Base-by-base conservation (phyloP, 495 filamentous ascomycete species). In the Penicillium dipodomyicola region DNA sequence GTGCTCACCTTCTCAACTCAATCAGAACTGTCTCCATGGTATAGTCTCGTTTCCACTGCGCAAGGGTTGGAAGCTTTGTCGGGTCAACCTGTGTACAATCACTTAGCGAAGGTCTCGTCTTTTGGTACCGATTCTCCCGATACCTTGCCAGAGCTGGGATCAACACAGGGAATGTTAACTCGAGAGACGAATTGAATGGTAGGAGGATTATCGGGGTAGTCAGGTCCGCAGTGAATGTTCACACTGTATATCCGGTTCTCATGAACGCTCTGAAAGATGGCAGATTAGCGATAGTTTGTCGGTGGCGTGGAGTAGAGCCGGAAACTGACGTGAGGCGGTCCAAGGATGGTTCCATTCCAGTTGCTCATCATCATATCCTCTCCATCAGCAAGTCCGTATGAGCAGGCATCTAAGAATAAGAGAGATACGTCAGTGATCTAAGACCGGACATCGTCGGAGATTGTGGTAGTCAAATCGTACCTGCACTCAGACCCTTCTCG, bases 161-260 rank as follows among this genome's bases (percentile, higher is more conserved):
- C 90, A 46, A 98, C 94, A 61, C 94, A 95, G 30, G 94, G 94
- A 8, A 97, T 84, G 73, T 98, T 98, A 74, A 98, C 88, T 67
- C 88, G 88, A 56, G 89, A 96, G 56, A 91, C 84, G 66, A 98
- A 97, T 65, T 92, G 84, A 60, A 98, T 87, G 15, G 84, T 85
- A 0, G 94, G 94, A 37, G 94, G 95, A 54, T 82, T 77, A 67
- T 94, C 91, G 7, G 94, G 94, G 69, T 98, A 98, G 56, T 89
- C 77, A 40, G 86, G 77, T 52, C 93, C 92, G 72, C 94, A 98
- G 78, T 97, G 90, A 72, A 98, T 96, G 72, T 96, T 96, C 54
- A 97, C 81, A 65, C 88, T 93, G 80, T 98, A 98, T 74, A 98
- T 98, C 57, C 94, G 88, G 73, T 97, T 97, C 78, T 98, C 95